Evolutionary conservation across 495 filamentous ascomycete species (phyloP).

Genomic region (Lophium mytilinum): DNA sequence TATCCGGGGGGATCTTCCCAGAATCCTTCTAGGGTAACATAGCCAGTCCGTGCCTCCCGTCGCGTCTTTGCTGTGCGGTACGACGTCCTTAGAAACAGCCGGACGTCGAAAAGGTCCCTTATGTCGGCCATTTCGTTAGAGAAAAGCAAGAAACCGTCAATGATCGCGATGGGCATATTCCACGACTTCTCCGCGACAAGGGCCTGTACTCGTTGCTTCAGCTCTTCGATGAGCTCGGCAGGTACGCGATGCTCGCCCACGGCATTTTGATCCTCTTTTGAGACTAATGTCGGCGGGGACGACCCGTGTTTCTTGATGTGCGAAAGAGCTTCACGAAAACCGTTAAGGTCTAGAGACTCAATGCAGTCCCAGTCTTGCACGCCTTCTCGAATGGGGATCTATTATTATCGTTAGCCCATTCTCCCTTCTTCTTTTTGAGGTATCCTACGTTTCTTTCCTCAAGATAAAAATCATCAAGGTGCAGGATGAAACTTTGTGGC

Average conservation of each 20-base stretch:
- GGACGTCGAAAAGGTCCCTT: constrained; percentile 56
- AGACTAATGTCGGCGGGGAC: constrained; percentile 54
- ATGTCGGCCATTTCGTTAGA: constrained; percentile 33
- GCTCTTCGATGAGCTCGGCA: constrained; percentile 34
- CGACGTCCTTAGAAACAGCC: constrained; percentile 62
- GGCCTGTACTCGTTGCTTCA: constrained; percentile 25
- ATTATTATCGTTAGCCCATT: too few species aligned
- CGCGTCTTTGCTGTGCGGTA: constrained; percentile 53
- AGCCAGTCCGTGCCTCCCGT: constrained; percentile 66
- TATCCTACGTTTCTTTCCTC: too few species aligned
- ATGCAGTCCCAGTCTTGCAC: constrained; percentile 84
- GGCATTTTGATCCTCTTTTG: constrained; percentile 71
- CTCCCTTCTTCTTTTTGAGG: too few species aligned
- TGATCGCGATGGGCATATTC: constrained; percentile 41
- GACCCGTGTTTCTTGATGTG: constrained; percentile 59
- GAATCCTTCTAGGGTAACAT: constrained; percentile 80
- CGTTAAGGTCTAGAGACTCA: constrained; percentile 58
- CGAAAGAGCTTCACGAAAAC: constrained; percentile 51
- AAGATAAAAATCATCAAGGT: constrained; percentile 94
- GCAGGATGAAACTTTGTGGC: constrained; percentile 63
- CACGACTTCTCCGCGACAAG: constrained; percentile 12
- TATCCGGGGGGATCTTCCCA: constrained; percentile 93
- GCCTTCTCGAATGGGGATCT: constrained; percentile 50
- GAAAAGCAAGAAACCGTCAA: constrained; percentile 85
- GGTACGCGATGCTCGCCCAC: constrained; percentile 43